Percentiles rank a stretch among this genome's conserved stretches.
Conservation (phyloP, 306 rosid genomes). For the Psophocarpus tetragonolobus region DNA sequence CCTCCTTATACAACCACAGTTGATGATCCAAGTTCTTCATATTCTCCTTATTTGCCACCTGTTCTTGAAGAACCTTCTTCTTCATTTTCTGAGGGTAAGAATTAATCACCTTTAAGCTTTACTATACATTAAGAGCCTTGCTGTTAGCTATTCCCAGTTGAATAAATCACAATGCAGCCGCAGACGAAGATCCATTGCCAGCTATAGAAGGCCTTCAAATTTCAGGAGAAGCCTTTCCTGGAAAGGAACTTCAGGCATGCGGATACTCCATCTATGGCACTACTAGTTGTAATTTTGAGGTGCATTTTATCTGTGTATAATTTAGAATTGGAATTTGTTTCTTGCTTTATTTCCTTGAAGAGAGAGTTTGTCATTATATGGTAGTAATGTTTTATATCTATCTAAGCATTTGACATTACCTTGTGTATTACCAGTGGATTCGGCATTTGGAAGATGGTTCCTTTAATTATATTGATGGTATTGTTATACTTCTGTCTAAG, state of each 20-base stretch:
- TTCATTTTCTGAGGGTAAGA: slow-evolving; percentile 87
- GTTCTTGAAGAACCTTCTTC: slow-evolving; percentile 96
- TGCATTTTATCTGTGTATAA: slow-evolving; percentile 39
- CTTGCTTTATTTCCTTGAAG: slow-evolving; percentile 10
- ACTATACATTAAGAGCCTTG: background rate
- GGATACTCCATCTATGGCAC: slow-evolving; percentile 92
- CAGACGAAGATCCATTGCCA: slow-evolving; percentile 96
- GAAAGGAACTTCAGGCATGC: slow-evolving; percentile 85
- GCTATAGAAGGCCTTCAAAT: slow-evolving; percentile 88
- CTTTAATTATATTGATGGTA: slow-evolving; percentile 85
- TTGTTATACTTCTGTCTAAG: slow-evolving; percentile 26
- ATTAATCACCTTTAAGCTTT: slow-evolving; percentile 23
- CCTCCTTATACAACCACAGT: slow-evolving; percentile 61
- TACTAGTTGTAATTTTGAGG: slow-evolving; percentile 96
- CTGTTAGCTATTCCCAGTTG: slow-evolving; percentile 32
- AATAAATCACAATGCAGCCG: slow-evolving; percentile 54
- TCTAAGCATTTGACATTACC: slow-evolving; percentile 25
- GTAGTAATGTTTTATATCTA: slow-evolving; percentile 23
- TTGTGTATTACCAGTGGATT: slow-evolving; percentile 71
- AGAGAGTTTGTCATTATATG: background rate
- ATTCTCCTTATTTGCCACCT: slow-evolving; percentile 71
- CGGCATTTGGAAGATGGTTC: slow-evolving; percentile 94
- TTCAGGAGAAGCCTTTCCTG: slow-evolving; percentile 88
- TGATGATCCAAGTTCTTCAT: slow-evolving; percentile 78
- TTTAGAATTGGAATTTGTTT: slow-evolving; percentile 26